A percentile compares a stretch with the other conserved stretches of the same genome.
phyloP scores from a whole-genome alignment of 2,329 filamentous ascomycete genomes.

The Neocatenulostroma microsporum region DNA sequence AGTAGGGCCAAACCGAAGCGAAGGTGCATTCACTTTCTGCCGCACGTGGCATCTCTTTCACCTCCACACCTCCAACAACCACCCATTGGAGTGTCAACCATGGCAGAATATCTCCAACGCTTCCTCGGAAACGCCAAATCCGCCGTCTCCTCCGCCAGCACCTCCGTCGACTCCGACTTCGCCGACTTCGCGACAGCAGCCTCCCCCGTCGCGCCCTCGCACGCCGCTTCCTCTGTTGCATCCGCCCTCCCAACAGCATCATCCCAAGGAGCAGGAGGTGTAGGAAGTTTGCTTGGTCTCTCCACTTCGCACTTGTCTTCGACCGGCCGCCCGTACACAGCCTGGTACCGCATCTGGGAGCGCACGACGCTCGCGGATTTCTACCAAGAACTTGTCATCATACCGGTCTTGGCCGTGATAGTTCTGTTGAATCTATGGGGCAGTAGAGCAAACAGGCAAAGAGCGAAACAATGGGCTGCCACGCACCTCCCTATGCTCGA shows the following conservation, averaged over 20 bases:
- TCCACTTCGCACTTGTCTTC: slow-evolving; percentile 28
- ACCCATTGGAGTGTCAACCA: slow-evolving; percentile 17
- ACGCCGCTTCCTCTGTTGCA: slow-evolving; percentile 42
- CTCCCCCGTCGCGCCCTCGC: slow-evolving; percentile 51
- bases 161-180: slow-evolving; percentile 64
- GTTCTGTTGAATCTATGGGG: slow-evolving; percentile 76
- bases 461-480: slow-evolving; percentile 71
- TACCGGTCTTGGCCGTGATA: slow-evolving; percentile 66
- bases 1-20: no score
- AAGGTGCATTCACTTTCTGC: neutral
- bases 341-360: slow-evolving; percentile 97
- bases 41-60: neutral
- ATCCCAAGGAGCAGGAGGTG: no score
- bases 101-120: slow-evolving; percentile 54
- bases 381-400: slow-evolving; percentile 73
- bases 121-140: slow-evolving; percentile 62
- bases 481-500: slow-evolving; percentile 64
- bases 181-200: slow-evolving; percentile 83
- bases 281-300: no score
- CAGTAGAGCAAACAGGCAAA: slow-evolving; percentile 67
- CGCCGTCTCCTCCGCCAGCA: slow-evolving; percentile 34
- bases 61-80: neutral
- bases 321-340: slow-evolving; percentile 63
- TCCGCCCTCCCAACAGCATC: slow-evolving; percentile 30
- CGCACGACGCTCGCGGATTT: slow-evolving; percentile 79